Evolutionary conservation across 495 filamentous ascomycete species (phyloP).

Genomic region (Lophiostoma macrostomum): DNA sequence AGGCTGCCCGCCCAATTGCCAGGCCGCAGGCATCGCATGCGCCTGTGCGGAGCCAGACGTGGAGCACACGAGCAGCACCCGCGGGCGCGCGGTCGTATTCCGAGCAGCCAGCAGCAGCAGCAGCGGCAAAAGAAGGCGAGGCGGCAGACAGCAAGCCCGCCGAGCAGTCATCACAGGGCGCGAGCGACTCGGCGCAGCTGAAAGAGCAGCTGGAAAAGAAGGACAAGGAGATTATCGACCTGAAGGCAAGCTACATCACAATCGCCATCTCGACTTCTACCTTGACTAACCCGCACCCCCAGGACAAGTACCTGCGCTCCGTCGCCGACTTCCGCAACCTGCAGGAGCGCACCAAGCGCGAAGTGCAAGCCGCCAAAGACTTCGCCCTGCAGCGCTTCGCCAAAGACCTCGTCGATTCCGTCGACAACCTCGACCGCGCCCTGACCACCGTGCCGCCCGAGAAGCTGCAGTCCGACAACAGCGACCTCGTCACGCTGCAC

Average conservation of each 20-base stretch:
- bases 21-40: slow-evolving; percentile 9
- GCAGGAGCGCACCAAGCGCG: slow-evolving; percentile 88
- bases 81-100: slow-evolving; percentile 32
- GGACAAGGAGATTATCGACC: slow-evolving; percentile 75
- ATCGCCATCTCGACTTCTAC: no score
- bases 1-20: slow-evolving; percentile 5
- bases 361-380: slow-evolving; percentile 76
- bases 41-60: slow-evolving; percentile 5
- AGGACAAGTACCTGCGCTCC: slow-evolving; percentile 91
- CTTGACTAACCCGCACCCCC: slow-evolving; percentile 11
- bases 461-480: slow-evolving; percentile 56
- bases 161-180: slow-evolving; percentile 30
- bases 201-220: slow-evolving; percentile 75
- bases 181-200: no score
- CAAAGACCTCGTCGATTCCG: slow-evolving; percentile 84
- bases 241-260: slow-evolving; percentile 86
- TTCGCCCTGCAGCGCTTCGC: slow-evolving; percentile 95
- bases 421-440: slow-evolving; percentile 96
- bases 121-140: slow-evolving; percentile 32
- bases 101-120: slow-evolving; percentile 24
- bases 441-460: slow-evolving; percentile 72
- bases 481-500: slow-evolving; percentile 76
- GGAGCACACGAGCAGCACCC: slow-evolving; percentile 13
- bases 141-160: slow-evolving; percentile 8
- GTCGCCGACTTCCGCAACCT: slow-evolving; percentile 97